A percentile compares a stretch with the other conserved stretches of the same genome.
Evolutionary conservation across 2,329 filamentous ascomycete genomes (phyloP).

Genomic region (Trichoderma sp.): DNA sequence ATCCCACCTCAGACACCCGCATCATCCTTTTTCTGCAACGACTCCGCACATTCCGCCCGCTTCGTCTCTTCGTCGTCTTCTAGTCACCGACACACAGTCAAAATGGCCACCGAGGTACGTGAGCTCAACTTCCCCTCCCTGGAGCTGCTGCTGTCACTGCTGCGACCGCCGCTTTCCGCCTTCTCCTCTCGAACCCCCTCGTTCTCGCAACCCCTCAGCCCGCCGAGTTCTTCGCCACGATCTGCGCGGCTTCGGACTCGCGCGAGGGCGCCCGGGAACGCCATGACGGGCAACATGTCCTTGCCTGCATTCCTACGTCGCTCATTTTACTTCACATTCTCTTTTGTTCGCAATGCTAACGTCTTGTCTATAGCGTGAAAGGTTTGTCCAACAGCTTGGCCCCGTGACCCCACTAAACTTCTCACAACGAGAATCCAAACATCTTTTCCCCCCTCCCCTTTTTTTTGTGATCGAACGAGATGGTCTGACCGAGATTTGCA

Average conservation of each 20-base stretch:
- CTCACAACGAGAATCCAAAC: conserved; percentile 21
- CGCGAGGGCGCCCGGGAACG: conserved; percentile 4
- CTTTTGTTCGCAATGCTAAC: conserved; percentile 38
- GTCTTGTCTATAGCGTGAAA: conserved; percentile 62
- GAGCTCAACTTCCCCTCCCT: neutral
- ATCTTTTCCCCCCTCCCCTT: conserved; percentile 6
- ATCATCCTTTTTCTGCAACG: conserved; percentile 29
- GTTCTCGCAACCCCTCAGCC: conserved; percentile 34
- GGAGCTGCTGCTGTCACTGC: conserved; percentile 21
- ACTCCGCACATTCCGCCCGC: conserved; percentile 23
- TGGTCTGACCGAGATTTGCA: conserved; percentile 23
- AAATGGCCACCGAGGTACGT: conserved; percentile 42
- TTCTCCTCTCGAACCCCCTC: conserved; percentile 31
- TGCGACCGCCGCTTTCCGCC: conserved; percentile 29
- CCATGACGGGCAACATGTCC: neutral
- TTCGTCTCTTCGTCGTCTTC: conserved; percentile 17
- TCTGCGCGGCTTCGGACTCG: conserved; percentile 17
- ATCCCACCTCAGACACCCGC: conserved; percentile 32
- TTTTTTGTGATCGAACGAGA: neutral
- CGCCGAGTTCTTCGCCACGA: conserved; percentile 20
- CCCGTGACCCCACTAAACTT: conserved; percentile 26
- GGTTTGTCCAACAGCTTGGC: conserved; percentile 50
- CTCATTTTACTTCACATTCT: conserved; percentile 10
- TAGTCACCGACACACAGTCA: conserved; percentile 25
- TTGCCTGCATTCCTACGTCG: conserved; percentile 12